Evolutionary conservation across 148 eudicot genomes (phyloP).

Genomic region (Vaccinium darrowii): DNA sequence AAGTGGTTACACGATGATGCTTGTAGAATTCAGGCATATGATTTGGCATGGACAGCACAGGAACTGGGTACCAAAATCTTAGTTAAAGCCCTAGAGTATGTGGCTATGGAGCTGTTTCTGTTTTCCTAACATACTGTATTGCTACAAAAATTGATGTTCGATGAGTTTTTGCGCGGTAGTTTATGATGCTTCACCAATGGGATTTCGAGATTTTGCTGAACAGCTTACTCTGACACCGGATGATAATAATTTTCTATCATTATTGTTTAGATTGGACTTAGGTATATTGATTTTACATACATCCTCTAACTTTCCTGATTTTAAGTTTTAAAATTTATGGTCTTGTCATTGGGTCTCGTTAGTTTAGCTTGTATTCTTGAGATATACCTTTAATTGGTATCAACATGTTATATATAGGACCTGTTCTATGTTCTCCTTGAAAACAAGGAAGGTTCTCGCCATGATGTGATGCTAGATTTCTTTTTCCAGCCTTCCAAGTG

Average conservation of each 20-base stretch:
- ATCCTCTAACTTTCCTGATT: background rate
- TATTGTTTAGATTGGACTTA: background rate
- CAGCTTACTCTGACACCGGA: background rate
- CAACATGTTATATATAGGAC: background rate
- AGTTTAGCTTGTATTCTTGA: background rate
- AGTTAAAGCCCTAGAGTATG: background rate
- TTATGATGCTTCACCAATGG: background rate
- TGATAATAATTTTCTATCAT: background rate
- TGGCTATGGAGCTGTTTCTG: background rate
- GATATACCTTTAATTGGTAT: background rate
- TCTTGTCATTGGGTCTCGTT: background rate
- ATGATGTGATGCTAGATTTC: background rate
- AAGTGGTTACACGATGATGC: background rate
- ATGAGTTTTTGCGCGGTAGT: background rate
- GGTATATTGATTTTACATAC: background rate
- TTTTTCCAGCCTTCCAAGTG: background rate
- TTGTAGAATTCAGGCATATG: background rate
- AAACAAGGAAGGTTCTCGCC: background rate
- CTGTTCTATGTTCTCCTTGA: conserved; percentile 13
- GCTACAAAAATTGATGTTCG: background rate
- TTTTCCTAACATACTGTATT: background rate
- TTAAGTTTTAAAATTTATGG: background rate
- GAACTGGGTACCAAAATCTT: background rate
- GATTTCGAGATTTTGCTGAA: background rate
- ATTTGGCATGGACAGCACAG: background rate